phyloP scores from a whole-genome alignment of 495 filamentous ascomycete genomes.

The Neurospora sp. region DNA sequence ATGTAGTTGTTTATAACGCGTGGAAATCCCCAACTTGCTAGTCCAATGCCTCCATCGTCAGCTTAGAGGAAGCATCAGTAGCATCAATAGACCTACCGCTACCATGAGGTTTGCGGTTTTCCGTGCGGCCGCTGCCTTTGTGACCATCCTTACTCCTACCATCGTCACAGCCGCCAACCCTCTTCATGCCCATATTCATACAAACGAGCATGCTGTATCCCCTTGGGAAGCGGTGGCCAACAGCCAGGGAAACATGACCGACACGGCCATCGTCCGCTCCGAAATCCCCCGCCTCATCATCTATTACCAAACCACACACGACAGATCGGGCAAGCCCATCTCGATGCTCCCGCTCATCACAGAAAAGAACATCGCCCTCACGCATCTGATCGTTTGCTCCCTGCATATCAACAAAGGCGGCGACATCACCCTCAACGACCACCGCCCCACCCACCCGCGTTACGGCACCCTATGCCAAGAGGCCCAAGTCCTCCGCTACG shows the following conservation, averaged over 20 bases:
- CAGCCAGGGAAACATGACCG: neutral
- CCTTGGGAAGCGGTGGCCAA: neutral
- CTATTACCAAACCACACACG: conserved; percentile 65
- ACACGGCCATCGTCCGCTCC: neutral
- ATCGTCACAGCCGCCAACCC: neutral
- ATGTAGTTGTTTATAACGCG: neutral
- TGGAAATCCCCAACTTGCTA: neutral
- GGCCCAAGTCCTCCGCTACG: conserved; percentile 42
- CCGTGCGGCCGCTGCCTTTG: neutral
- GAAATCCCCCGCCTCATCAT: conserved; percentile 38
- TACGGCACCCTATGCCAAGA: conserved; percentile 60
- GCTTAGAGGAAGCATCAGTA: neutral
- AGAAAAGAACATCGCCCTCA: conserved; percentile 39
- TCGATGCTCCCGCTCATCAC: conserved; percentile 64
- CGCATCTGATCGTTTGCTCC: conserved; percentile 68
- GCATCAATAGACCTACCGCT: neutral
- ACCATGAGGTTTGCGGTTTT: neutral
- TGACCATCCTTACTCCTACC: neutral
- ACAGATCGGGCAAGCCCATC: conserved; percentile 45
- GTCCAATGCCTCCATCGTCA: neutral
- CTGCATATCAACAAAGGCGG: conserved; percentile 57
- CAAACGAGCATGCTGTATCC: neutral
- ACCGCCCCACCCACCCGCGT: conserved; percentile 42
- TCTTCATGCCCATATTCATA: neutral
- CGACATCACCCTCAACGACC: conserved; percentile 64